These are phyloP conservation scores for Aspergillus calidoustus DNA, from an alignment of 2,329 filamentous ascomycete species.

Conservation along the genomic window DNA sequence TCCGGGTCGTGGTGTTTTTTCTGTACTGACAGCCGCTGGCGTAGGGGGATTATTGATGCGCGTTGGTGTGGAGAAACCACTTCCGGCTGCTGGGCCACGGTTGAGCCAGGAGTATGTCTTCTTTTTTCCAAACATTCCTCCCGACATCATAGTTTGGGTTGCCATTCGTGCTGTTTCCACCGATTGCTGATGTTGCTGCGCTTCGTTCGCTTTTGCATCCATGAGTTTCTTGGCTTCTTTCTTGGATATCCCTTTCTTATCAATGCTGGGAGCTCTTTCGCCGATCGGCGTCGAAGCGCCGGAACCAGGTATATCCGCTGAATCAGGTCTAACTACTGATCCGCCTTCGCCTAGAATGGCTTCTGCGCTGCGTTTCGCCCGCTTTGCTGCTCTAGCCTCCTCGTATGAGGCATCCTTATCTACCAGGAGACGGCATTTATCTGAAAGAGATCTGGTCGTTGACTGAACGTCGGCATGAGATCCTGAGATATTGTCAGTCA, in stretches of 20 bases:
- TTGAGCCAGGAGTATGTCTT: conserved; percentile 56
- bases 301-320: conserved; percentile 64
- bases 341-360: conserved; percentile 58
- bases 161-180: conserved; percentile 83
- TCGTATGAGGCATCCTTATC: conserved; percentile 72
- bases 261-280: conserved; percentile 62
- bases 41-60: conserved; percentile 37
- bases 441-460: conserved; percentile 50
- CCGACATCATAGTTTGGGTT: conserved; percentile 63
- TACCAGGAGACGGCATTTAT: conserved; percentile 65
- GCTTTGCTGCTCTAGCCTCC: conserved; percentile 70
- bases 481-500: conserved; percentile 34
- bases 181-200: conserved; percentile 77
- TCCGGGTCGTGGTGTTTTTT: conserved; percentile 34
- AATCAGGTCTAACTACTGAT: conserved; percentile 55
- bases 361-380: conserved; percentile 63
- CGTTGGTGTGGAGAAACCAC: conserved; percentile 45
- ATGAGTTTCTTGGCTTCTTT: conserved; percentile 81
- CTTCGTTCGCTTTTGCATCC: conserved; percentile 75
- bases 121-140: conserved; percentile 53
- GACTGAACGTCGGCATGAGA: conserved; percentile 44
- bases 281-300: conserved; percentile 56
- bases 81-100: conserved; percentile 38
- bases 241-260: conserved; percentile 75
- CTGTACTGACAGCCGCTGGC: conserved; percentile 32